Evolutionary conservation across 805 yeast species (phyloP).

Genomic region (Starmera pachycereana): DNA sequence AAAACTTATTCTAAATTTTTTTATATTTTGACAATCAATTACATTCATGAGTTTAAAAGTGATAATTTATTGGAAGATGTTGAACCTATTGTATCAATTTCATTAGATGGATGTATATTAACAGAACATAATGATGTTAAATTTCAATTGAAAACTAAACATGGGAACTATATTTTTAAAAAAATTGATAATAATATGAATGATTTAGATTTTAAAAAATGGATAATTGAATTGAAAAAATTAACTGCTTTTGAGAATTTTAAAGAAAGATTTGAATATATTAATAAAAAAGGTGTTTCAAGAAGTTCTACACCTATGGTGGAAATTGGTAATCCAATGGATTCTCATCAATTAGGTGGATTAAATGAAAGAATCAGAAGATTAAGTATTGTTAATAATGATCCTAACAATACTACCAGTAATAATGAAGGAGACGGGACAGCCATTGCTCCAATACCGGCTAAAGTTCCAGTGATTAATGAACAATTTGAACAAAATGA

Average conservation of each 20-base stretch:
- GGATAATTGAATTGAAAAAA: conserved; percentile 56
- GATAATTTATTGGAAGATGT: conserved; percentile 71
- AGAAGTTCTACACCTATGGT: conserved; percentile 19
- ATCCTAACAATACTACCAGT: too few relatives aligned
- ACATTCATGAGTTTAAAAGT: conserved; percentile 81
- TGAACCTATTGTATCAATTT: conserved; percentile 68
- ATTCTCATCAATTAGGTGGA: not conserved
- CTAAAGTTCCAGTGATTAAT: too few relatives aligned
- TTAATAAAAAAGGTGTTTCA: conserved; percentile 7
- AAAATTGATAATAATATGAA: conserved; percentile 45
- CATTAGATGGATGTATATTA: conserved; percentile 67
- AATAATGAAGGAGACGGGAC: too few relatives aligned
- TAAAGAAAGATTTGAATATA: conserved; percentile 10
- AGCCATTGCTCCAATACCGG: too few relatives aligned
- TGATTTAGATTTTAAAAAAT: conserved; percentile 66
- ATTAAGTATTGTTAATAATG: too few relatives aligned
- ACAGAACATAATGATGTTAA: conserved; percentile 72
- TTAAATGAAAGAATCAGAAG: too few relatives aligned
- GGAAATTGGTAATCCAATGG: conserved; percentile 4
- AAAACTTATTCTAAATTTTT: conserved; percentile 81
- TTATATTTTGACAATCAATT: conserved; percentile 82
- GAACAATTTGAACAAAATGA: too few relatives aligned
- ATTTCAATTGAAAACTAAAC: conserved; percentile 48
- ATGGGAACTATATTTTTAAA: conserved; percentile 87
- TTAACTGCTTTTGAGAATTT: conserved; percentile 32